Evolutionary conservation across 345 rosid species (phyloP).

Genomic region (Crucihimalaya himalaica): DNA sequence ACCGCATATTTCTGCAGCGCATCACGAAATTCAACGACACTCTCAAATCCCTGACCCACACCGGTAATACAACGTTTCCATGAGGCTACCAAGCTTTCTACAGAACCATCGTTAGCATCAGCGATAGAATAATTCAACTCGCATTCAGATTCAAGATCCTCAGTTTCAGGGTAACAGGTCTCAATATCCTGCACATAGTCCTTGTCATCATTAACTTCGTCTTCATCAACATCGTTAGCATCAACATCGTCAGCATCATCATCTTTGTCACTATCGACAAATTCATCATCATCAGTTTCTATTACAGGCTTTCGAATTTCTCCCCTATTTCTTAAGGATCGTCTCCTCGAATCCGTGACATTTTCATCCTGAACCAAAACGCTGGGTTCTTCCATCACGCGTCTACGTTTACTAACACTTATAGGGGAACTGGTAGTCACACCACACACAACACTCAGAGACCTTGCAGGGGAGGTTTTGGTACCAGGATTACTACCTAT

Average conservation of each 20-base stretch:
- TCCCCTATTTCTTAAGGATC: constrained; percentile 39
- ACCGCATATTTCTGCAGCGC: constrained; percentile 80
- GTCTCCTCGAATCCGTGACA: constrained; percentile 45
- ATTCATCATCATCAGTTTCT: constrained; percentile 42
- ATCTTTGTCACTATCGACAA: constrained; percentile 26
- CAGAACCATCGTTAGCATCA: constrained; percentile 40
- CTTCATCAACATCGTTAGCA: constrained; percentile 12
- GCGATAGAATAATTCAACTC: constrained; percentile 30
- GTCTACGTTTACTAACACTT: constrained; percentile 81
- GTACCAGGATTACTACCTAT: constrained; percentile 5
- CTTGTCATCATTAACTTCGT: constrained; percentile 21
- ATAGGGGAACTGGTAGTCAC: constrained; percentile 64
- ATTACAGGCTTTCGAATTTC: constrained; percentile 35
- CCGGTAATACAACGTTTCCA: constrained; percentile 88
- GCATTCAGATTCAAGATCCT: constrained; percentile 24
- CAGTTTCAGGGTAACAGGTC: constrained; percentile 32
- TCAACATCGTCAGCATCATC: constrained; percentile 27
- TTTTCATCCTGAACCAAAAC: constrained; percentile 41
- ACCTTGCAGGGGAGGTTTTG: constrained; percentile 19
- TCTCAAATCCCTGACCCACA: constrained; percentile 83
- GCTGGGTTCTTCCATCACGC: constrained; percentile 53
- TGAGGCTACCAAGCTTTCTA: constrained; percentile 54
- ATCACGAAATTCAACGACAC: constrained; percentile 80
- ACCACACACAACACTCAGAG: constrained; percentile 38
- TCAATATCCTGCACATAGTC: constrained; percentile 29